A percentile compares a stretch with the other conserved stretches of the same genome.
phyloP scores from a whole-genome alignment of 257 asterid genomes.

The Gentiana dahurica region DNA sequence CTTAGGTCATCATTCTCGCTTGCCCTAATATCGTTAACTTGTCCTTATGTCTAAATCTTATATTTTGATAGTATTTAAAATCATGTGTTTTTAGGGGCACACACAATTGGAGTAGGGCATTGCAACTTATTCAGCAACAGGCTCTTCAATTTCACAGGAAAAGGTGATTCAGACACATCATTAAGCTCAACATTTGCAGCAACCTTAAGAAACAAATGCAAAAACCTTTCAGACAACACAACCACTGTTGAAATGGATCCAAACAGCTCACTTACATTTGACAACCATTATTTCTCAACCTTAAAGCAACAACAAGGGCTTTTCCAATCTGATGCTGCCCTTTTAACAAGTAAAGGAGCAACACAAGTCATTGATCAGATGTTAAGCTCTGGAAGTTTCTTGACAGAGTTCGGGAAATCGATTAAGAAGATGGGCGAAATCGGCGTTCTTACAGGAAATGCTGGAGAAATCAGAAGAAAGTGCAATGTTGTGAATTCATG shows the following conservation, averaged over 20 bases:
- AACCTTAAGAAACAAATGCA: slow-evolving; percentile 12
- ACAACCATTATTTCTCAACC: slow-evolving; percentile 23
- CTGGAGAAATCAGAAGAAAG: slow-evolving; percentile 24
- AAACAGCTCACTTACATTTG: slow-evolving; percentile 25
- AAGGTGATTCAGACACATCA: slow-evolving; percentile 15
- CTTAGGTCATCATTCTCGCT: too few species aligned
- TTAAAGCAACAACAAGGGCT: slow-evolving; percentile 27
- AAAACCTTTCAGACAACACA: slow-evolving; percentile 18
- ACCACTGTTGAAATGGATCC: slow-evolving; percentile 41
- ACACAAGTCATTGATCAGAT: slow-evolving; percentile 15
- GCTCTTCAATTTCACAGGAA: slow-evolving; percentile 18
- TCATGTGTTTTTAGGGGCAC: slow-evolving; percentile 9
- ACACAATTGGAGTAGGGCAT: slow-evolving; percentile 16
- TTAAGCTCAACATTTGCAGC: slow-evolving; percentile 13
- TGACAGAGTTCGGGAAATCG: slow-evolving; percentile 18
- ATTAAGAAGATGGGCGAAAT: slow-evolving; percentile 28
- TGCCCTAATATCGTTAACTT: too few species aligned
- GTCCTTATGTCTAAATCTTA: too few species aligned
- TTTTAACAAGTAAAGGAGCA: slow-evolving; percentile 20
- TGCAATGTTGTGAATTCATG: slow-evolving; percentile 16
- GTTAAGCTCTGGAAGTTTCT: slow-evolving; percentile 13
- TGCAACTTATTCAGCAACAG: slow-evolving; percentile 14
- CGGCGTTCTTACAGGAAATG: too few species aligned
- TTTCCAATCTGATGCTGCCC: slow-evolving; percentile 47
- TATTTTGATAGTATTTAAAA: too few species aligned